Evolutionary conservation across 495 filamentous ascomycete genomes (phyloP).

Genomic region (Hypomontagnella submonticulosa): DNA sequence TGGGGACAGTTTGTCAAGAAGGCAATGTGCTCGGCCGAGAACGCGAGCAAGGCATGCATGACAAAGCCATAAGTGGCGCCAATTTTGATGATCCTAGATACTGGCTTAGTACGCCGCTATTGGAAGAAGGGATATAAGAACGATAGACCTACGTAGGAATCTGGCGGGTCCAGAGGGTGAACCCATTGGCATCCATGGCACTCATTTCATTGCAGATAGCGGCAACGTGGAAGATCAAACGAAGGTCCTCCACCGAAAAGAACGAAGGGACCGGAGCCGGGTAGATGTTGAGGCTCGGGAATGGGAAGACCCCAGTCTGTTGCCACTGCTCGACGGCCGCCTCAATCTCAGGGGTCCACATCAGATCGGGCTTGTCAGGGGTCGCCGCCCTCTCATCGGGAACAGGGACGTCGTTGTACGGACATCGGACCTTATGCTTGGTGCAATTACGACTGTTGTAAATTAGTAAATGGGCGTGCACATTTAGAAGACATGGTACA

Average conservation of each 20-base stretch:
- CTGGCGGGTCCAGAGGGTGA: slow-evolving; percentile 90
- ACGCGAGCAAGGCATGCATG: slow-evolving; percentile 89
- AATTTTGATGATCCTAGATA: slow-evolving; percentile 81
- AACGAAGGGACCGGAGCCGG: slow-evolving; percentile 70
- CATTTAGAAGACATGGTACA: slow-evolving; percentile 34
- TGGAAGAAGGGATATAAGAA: background rate
- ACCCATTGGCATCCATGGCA: slow-evolving; percentile 76
- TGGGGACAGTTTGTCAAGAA: slow-evolving; percentile 85
- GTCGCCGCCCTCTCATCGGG: slow-evolving; percentile 72
- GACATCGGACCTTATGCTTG: slow-evolving; percentile 97
- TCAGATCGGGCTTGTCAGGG: slow-evolving; percentile 78
- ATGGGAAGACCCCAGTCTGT: slow-evolving; percentile 84
- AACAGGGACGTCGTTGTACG: slow-evolving; percentile 86
- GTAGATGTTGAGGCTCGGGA: slow-evolving; percentile 80
- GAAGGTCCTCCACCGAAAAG: slow-evolving; percentile 79
- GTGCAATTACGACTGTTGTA: slow-evolving; percentile 88
- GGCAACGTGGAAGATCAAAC: slow-evolving; percentile 91
- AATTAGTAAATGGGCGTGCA: slow-evolving; percentile 46
- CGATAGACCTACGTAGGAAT: slow-evolving; percentile 83
- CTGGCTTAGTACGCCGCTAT: slow-evolving; percentile 42
- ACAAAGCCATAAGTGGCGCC: slow-evolving; percentile 85
- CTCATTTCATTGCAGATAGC: slow-evolving; percentile 85
- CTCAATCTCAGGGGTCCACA: slow-evolving; percentile 86
- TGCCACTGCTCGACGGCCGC: slow-evolving; percentile 84
- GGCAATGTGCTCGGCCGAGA: slow-evolving; percentile 90